Conservation (phyloP, 2,329 filamentous ascomycete species). For the Ophiostoma ulmi region DNA sequence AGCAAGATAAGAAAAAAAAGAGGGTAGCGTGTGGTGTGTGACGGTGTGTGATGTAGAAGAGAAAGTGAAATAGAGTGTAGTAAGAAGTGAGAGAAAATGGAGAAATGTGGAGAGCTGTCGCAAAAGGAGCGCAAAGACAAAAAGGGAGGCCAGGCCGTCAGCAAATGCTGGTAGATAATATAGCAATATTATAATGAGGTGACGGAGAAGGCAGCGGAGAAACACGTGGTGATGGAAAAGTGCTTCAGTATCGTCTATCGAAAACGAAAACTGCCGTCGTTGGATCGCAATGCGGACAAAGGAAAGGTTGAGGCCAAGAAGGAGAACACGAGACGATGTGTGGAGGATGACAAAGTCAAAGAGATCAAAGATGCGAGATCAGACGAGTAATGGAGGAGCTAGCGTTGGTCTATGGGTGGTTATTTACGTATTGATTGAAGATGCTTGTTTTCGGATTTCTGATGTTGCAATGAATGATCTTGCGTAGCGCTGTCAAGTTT, state of each 20-base stretch:
- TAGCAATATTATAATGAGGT: neutral
- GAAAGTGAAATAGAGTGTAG: neutral
- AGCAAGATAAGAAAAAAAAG: neutral
- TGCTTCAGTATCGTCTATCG: neutral
- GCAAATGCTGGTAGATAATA: neutral
- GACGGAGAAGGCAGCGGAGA: neutral
- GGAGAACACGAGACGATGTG: neutral
- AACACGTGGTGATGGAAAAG: neutral
- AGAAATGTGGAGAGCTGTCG: slow-evolving; percentile 17
- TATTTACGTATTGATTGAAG: neutral
- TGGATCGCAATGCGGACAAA: slow-evolving; percentile 6
- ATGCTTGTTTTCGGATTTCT: neutral
- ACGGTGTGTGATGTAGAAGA: neutral
- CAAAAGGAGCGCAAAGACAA: slow-evolving; percentile 7
- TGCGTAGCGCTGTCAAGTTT: slow-evolving; percentile 1
- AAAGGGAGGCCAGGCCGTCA: neutral
- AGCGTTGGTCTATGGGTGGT: neutral
- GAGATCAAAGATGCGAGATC: no score
- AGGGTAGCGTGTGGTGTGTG: neutral
- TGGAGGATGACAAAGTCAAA: neutral
- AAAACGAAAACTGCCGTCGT: slow-evolving; percentile 4
- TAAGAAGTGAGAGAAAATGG: slow-evolving; percentile 7
- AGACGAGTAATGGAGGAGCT: neutral
- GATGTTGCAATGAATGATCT: neutral
- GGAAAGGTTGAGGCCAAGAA: neutral